Evolutionary conservation across 1,284 basidiomycete genomes (phyloP), one percentile per base, ranked within the genome.

Genomic region (Cryptococcus sp.): DNA sequence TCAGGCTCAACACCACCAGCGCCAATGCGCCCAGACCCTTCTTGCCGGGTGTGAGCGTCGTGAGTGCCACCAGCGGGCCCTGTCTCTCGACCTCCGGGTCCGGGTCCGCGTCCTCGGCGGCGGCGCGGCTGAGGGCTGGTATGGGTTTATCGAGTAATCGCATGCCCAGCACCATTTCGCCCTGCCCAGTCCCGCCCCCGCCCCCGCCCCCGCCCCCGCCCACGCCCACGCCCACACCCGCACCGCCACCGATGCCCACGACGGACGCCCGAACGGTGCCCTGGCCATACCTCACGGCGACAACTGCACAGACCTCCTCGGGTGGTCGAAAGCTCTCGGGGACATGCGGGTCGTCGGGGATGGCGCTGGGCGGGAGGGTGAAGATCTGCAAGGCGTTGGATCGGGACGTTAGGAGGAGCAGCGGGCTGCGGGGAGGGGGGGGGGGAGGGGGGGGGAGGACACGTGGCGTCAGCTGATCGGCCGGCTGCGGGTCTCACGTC

Each of bases 351-450:
- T 72, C 70, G 43, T 65, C 65, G 0, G 71, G 69, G 4, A 70
- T 65, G 37, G 33, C 36, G 39, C 61, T 56, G 6, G 51, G 44
- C 9, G 45, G 40, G n/a, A 64, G 51, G 0, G 63, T 46, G 52
- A 68, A 75, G 35, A 73, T 64, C 53, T 73, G 74, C 3, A 75
- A 52, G 9, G 68, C 63, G 45, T 67, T 62, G 0, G 46, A 18
- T 2, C 53, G 50, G 7, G 64, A 63, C 2, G 62, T 60, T 18
- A 71, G 50, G 1, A 76, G 57, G 4, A 72, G 59, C 0, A 71
- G 49, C 4, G 57, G 68, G 20, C 68, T 71, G 50, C 28, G 9
- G 28, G 28, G 28, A 9, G 28, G 28, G 4, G 28, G 9, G 9
- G 9, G 7, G 16, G 12, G 38, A 24, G 13, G 28, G 4, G 28